phyloP scores from a whole-genome alignment of 208 protist genomes.

The Entamoeba histolytica region DNA sequence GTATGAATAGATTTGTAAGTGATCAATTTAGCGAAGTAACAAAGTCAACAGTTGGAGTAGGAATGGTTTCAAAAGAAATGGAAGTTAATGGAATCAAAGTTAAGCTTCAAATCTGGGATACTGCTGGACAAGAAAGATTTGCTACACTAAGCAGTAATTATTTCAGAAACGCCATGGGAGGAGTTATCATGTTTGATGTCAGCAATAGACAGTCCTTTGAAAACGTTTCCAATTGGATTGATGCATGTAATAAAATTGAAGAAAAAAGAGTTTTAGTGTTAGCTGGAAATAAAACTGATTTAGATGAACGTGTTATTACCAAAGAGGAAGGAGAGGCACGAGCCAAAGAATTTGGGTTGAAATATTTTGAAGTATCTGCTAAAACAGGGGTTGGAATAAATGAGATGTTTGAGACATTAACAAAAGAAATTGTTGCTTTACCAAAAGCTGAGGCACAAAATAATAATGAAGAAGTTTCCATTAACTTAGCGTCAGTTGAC shows the following conservation, averaged over 20 bases:
- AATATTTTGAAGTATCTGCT: constrained; percentile 93
- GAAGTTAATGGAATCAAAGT: too few relatives aligned
- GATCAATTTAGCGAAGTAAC: too few relatives aligned
- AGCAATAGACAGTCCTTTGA: constrained; percentile 18
- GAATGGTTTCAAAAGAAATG: too few relatives aligned
- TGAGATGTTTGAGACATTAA: too few relatives aligned
- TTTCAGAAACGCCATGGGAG: constrained; percentile 13
- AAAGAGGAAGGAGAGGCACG: constrained; percentile 77
- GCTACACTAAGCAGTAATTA: constrained; percentile 20
- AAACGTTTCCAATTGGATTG: constrained; percentile 11
- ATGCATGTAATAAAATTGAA: constrained; percentile 43
- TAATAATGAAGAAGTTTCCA: too few relatives aligned
- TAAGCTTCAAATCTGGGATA: constrained; percentile 9
- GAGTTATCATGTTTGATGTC: constrained; percentile 24
- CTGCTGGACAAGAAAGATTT: constrained; percentile 26
- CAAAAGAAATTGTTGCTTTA: too few relatives aligned
- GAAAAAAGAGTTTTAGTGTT: too few relatives aligned
- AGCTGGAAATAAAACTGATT: constrained; percentile 95
- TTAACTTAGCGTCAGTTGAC: too few relatives aligned
- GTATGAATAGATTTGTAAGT: background rate
- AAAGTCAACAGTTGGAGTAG: too few relatives aligned
- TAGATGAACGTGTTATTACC: constrained; percentile 47
- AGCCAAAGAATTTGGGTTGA: constrained; percentile 65
- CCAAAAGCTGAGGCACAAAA: too few relatives aligned
- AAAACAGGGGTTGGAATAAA: too few relatives aligned